Percentiles rank a stretch among this genome's conserved stretches.
Conservation (phyloP, 805 yeast genomes). For the Saturnispora sanitii region DNA sequence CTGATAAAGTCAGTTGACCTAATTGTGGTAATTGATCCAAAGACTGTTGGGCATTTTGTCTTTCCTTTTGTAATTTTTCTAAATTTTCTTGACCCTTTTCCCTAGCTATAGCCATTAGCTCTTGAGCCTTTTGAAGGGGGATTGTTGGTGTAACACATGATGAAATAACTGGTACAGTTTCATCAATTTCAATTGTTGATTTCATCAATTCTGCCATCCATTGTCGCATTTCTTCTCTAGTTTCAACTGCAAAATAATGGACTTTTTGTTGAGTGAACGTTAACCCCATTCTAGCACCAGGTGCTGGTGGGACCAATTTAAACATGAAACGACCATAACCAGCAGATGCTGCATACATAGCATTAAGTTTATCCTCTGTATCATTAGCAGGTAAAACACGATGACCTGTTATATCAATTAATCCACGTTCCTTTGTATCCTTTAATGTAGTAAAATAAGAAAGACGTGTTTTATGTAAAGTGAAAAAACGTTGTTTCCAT, state of each 20-base stretch:
- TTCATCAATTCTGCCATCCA: constrained; percentile 95
- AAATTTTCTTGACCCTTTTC: constrained; percentile 55
- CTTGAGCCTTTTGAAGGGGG: constrained; percentile 78
- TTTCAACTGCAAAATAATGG: constrained; percentile 92
- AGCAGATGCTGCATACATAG: constrained; percentile 84
- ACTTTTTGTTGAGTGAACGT: constrained; percentile 94
- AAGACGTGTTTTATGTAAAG: constrained; percentile 84
- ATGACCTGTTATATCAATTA: constrained; percentile 93
- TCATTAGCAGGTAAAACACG: constrained; percentile 75
- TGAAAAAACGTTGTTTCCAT: constrained; percentile 83
- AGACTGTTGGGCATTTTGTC: constrained; percentile 12
- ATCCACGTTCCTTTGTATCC: constrained; percentile 81
- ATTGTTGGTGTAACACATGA: constrained; percentile 96
- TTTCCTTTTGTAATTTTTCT: constrained; percentile 36
- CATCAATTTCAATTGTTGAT: constrained; percentile 94
- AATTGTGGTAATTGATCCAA: not conserved
- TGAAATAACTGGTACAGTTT: constrained; percentile 80
- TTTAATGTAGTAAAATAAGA: constrained; percentile 74
- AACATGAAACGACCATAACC: constrained; percentile 93
- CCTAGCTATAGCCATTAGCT: constrained; percentile 69
- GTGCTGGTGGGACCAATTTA: constrained; percentile 92
- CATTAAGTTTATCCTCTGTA: constrained; percentile 65
- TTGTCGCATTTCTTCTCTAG: constrained; percentile 79
- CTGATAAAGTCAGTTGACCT: not conserved
- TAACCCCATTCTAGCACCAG: constrained; percentile 90